Conservation (phyloP, 73 alveolate species). For the Paramecium bursaria region DNA sequence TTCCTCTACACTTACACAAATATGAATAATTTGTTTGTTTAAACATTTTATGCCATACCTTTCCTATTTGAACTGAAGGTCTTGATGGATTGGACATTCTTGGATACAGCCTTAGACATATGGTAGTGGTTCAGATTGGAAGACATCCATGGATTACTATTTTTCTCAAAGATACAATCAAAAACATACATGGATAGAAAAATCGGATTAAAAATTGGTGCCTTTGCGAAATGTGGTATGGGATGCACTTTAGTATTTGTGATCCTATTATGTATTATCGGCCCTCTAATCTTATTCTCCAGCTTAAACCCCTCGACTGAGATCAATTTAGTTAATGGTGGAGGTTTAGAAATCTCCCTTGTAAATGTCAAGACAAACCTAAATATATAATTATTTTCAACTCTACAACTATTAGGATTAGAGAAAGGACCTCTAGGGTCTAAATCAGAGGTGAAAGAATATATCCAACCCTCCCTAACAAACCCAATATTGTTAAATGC, state of each 20-base stretch:
- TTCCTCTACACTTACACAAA: slow-evolving; percentile 6
- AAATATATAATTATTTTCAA: not conserved
- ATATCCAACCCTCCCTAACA: not conserved
- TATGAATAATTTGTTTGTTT: slow-evolving; percentile 13
- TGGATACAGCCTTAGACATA: slow-evolving; percentile 85
- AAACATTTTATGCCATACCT: slow-evolving; percentile 74
- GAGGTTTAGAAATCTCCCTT: slow-evolving; percentile 73
- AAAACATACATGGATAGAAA: slow-evolving; percentile 71
- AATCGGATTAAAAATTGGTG: slow-evolving; percentile 76
- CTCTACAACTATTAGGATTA: slow-evolving; percentile 17
- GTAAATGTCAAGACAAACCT: slow-evolving; percentile 41
- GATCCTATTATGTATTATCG: slow-evolving; percentile 79
- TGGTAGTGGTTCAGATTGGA: slow-evolving; percentile 92
- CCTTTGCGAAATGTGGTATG: slow-evolving; percentile 71
- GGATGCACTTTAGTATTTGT: slow-evolving; percentile 77
- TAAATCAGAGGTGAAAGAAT: not conserved
- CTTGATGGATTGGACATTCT: slow-evolving; percentile 91
- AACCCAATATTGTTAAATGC: not conserved
- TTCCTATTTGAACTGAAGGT: slow-evolving; percentile 88
- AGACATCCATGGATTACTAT: slow-evolving; percentile 85
- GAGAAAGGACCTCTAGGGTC: not conserved
- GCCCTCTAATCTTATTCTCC: slow-evolving; percentile 87
- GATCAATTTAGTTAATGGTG: slow-evolving; percentile 79
- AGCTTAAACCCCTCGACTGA: slow-evolving; percentile 88
- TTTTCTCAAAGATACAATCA: slow-evolving; percentile 76